Percentiles rank a stretch among this genome's conserved stretches.
These are phyloP conservation scores for Aspergillus sp. DNA, from an alignment of 2,329 filamentous ascomycete species.

Conservation along the genomic window DNA sequence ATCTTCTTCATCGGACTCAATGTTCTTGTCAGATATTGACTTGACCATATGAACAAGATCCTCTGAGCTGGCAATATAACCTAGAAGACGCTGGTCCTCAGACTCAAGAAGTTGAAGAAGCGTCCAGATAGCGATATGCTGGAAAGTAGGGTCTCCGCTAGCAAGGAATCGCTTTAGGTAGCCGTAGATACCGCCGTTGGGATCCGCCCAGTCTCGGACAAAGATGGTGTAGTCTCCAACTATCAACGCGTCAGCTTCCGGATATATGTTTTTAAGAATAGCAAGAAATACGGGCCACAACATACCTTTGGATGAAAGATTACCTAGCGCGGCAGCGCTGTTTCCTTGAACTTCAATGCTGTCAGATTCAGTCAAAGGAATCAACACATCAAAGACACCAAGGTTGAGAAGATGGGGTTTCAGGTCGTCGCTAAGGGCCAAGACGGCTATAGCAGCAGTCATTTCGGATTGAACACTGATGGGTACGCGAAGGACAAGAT, in stretches of 20 bases:
- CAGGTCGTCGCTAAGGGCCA: conserved; percentile 92
- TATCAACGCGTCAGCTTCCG: conserved; percentile 42
- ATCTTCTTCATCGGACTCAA: conserved; percentile 82
- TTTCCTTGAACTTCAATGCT: conserved; percentile 99
- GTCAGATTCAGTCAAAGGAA: conserved; percentile 89
- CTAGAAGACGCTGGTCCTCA: conserved; percentile 85
- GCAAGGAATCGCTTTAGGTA: conserved; percentile 91
- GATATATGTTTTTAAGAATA: neutral
- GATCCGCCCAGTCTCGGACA: conserved; percentile 88
- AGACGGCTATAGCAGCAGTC: conserved; percentile 97
- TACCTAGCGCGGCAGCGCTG: conserved; percentile 91
- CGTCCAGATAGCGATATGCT: conserved; percentile 99
- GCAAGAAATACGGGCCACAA: neutral
- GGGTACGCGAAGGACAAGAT: conserved; percentile 88
- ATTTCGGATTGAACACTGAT: conserved; percentile 97
- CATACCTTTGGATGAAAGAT: conserved; percentile 93
- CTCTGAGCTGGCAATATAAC: conserved; percentile 82
- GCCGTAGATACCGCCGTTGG: conserved; percentile 90
- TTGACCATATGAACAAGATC: conserved; percentile 92
- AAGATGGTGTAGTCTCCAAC: conserved; percentile 97
- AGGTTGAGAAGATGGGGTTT: conserved; percentile 88
- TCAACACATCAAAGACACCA: conserved; percentile 93
- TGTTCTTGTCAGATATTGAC: conserved; percentile 82
- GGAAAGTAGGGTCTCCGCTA: conserved; percentile 94
- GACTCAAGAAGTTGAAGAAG: conserved; percentile 93